Evolutionary conservation across 2,329 filamentous ascomycete genomes (phyloP), one percentile per base, ranked within the genome.

Genomic region (Aureobasidium subglaciale): DNA sequence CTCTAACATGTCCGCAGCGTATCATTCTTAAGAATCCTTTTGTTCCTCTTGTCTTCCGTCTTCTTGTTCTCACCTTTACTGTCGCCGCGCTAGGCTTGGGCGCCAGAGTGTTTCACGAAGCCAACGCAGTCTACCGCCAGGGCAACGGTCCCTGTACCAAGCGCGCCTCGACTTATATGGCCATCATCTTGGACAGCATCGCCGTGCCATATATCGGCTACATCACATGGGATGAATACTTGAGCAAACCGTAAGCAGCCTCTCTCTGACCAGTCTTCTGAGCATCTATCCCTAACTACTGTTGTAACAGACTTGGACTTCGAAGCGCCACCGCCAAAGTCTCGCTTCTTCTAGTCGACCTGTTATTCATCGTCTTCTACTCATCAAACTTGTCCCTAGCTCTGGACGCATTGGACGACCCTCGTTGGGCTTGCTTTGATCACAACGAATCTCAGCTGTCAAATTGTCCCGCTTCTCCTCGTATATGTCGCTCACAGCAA

Each of bases 291-390:
- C 13, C 25, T 52, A 29, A 62, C 64, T 34, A 60, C 49, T 30
- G 35, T 24, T 18, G 24, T 24, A 10, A 52, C 58, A 70, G 67
- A 9, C 77, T 99, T 18, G 93, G 93, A 1, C 75, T 99, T 58
- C 87, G 95, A 40, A 85, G 85, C 6, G 84, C 90, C 9, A 85
- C 85, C 56, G 86, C 89, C 46, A 99, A 99, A 70, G 87, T 95
- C 61, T 84, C 88, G 13, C 82, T 99, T 48, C 88, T 97, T 58
- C 82, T 99, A 55, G 81, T 96, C 56, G 93, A 99, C 71, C 78
- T 99, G 3, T 85, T 96, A 65, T 99, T 99, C 69, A 96, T 99
- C 65, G 91, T 97, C 38, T 96, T 99, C 74, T 92, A 96, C 70
- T 90, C 91, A 4, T 90, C 91, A 50, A 97, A 96, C 72, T 81